Percentiles rank a stretch among this genome's conserved stretches.
phyloP scores from a whole-genome alignment of 1,284 basidiomycete genomes.

The Apiotrichum porosum region DNA sequence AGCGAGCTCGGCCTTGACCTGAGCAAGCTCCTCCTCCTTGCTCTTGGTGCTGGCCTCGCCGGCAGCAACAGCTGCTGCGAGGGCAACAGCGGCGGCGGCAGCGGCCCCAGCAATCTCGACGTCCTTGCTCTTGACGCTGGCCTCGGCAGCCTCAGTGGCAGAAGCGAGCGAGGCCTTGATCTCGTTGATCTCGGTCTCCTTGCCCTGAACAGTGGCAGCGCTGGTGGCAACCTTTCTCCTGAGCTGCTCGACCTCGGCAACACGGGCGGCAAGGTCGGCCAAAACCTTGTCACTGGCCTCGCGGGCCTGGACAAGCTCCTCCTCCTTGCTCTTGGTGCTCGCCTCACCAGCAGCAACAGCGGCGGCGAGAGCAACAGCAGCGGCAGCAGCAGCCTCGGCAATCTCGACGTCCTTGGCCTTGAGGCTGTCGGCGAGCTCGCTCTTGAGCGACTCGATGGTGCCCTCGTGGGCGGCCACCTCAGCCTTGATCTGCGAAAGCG shows the following conservation, averaged over 20 bases:
- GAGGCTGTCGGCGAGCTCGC: constrained; percentile 7
- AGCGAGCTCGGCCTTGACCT: not conserved
- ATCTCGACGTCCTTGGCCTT: constrained; percentile 19
- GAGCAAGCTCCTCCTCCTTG: not conserved
- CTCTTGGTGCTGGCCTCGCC: not conserved
- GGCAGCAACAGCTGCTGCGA: not conserved
- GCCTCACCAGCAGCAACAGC: not conserved
- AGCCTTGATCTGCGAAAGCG: too few relatives aligned
- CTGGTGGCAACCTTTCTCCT: not conserved
- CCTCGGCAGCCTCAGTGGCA: constrained; percentile 17
- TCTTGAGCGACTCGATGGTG: constrained; percentile 5
- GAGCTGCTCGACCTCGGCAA: constrained; percentile 11
- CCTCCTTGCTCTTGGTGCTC: not conserved
- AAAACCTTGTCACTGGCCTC: constrained; percentile 16
- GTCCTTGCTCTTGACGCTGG: constrained; percentile 21
- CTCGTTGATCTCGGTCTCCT: constrained; percentile 11
- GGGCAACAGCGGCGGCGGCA: constrained; percentile 3
- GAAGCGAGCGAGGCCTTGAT: constrained; percentile 15
- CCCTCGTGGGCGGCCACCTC: too few relatives aligned
- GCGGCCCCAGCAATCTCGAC: constrained; percentile 14
- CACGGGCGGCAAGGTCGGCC: constrained; percentile 13
- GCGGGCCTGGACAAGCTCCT: not conserved
- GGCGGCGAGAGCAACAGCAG: constrained; percentile 1
- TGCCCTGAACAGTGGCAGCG: not conserved
- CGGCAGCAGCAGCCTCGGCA: constrained; percentile 10